A percentile compares a stretch with the other conserved stretches of the same genome.
Conservation (phyloP, 768 basidiomycete species). For the Lentinula guzmanii region DNA sequence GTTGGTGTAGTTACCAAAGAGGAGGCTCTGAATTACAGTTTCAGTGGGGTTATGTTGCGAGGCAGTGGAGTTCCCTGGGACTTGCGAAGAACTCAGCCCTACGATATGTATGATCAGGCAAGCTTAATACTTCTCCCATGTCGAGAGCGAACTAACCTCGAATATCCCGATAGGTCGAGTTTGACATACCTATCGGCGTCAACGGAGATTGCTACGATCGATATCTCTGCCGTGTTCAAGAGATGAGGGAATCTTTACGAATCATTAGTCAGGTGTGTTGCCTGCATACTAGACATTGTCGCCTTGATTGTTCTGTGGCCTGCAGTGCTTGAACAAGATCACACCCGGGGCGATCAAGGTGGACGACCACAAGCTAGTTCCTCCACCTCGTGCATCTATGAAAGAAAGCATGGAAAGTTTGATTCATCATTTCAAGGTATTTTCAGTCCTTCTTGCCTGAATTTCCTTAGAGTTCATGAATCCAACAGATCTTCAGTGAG, state of each 20-base stretch:
- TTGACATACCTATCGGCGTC: slow-evolving; percentile 94
- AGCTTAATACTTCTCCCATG: slow-evolving; percentile 9
- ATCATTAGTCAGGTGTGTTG: slow-evolving; percentile 71
- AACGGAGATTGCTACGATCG: slow-evolving; percentile 98
- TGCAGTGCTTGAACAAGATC: slow-evolving; percentile 94
- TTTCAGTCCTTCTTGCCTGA: not conserved
- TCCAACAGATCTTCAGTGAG: slow-evolving; percentile 79
- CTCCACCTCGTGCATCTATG: slow-evolving; percentile 95
- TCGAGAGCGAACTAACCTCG: not conserved
- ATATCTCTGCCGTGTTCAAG: slow-evolving; percentile 95
- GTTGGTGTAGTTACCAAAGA: slow-evolving; percentile 90
- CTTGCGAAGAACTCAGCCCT: slow-evolving; percentile 83
- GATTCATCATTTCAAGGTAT: slow-evolving; percentile 96
- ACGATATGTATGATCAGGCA: slow-evolving; percentile 94
- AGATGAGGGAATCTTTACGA: slow-evolving; percentile 90
- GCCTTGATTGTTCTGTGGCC: not conserved
- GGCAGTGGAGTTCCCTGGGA: slow-evolving; percentile 96
- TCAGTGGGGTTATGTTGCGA: slow-evolving; percentile 95
- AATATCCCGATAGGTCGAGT: slow-evolving; percentile 64
- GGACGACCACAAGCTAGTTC: slow-evolving; percentile 96
- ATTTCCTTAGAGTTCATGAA: not conserved
- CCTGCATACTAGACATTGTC: not conserved
- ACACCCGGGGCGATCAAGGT: slow-evolving; percentile 88
- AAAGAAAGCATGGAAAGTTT: slow-evolving; percentile 98
- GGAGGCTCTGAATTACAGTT: slow-evolving; percentile 86